Base-by-base conservation (phyloP, 2,329 filamentous ascomycete species). In the Karstenula rhodostoma region DNA sequence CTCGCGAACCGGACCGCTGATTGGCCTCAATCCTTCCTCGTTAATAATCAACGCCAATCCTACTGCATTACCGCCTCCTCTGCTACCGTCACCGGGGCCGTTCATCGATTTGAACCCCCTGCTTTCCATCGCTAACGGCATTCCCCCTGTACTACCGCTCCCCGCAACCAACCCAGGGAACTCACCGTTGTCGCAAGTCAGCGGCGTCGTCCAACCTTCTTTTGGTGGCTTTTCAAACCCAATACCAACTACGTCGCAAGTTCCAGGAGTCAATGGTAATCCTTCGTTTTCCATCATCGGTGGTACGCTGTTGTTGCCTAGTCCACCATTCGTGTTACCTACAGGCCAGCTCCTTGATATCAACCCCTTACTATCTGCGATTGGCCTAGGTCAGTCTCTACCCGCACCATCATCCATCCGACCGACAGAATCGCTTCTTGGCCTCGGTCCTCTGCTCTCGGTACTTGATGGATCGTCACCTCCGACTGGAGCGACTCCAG, bases 401-500 rank as follows among this genome's bases (percentile, higher is more conserved):
- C n/a, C 8, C 22, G 40, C 19, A 19, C 7, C n/a, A 7, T 27
- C 50, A 9, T 22, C 57, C 25, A 23, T 29, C 15, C 33, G n/a
- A 15, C 27, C 49, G 32, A 54, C 35, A 17, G 23, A 27, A 42
- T 22, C 43, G 25, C n/a, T 33, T n/a, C 29, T 55, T 40, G 43
- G 47, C 8, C 50, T 59, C 43, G 29, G 29, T 13, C 32, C 51
- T 19, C 19, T 48, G 27, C 15, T 59, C n/a, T 55, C 51, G 2
- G 23, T 43, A 13, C 50, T 59, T 49, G 27, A n/a, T 37, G 40
- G 40, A 13, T n/a, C 22, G 33, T n/a, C 22, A 17, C 13, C 40
- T 22, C 25, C 40, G 47, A 47, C 35, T 19, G n/a, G 15, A n/a
- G 4, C n/a, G 6, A 22, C 4, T 0, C 27, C 50, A 54, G 43